Percentiles rank a stretch among this genome's conserved stretches.
Evolutionary conservation across 805 yeast species (phyloP).

Genomic region (Wilhelminamyces savonicus): DNA sequence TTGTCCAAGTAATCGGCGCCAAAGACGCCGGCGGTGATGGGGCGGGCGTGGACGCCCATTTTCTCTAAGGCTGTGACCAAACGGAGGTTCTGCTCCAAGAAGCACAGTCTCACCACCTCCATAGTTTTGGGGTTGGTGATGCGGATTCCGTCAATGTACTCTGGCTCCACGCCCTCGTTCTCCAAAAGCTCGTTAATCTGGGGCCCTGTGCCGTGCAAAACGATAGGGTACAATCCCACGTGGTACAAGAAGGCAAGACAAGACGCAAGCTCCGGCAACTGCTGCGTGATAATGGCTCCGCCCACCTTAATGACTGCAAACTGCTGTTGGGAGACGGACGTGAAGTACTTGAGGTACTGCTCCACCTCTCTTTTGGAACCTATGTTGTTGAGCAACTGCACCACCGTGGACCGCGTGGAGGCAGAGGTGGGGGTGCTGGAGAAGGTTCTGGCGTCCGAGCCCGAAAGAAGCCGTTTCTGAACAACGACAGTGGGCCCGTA

Average conservation of each 20-base stretch:
- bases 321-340: conserved; percentile 93
- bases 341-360: conserved; percentile 92
- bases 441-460: too few relatives aligned
- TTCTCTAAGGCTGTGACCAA: conserved; percentile 93
- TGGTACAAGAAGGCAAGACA: conserved; percentile 95
- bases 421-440: too few relatives aligned
- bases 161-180: conserved; percentile 91
- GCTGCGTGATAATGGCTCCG: conserved; percentile 97
- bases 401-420: conserved; percentile 90
- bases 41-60: conserved; percentile 97
- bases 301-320: conserved; percentile 99
- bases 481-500: too few relatives aligned
- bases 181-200: conserved; percentile 94
- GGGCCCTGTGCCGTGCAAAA: conserved; percentile 98
- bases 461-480: too few relatives aligned
- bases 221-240: conserved; percentile 95
- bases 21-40: conserved; percentile 97
- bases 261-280: conserved; percentile 87
- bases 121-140: conserved; percentile 92
- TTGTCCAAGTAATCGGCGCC: conserved; percentile 87
- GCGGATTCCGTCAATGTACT: conserved; percentile 92
- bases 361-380: conserved; percentile 98
- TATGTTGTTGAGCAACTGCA: conserved; percentile 89
- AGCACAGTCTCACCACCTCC: conserved; percentile 93
- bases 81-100: conserved; percentile 90